These are phyloP conservation scores for Pogostemon cablin DNA, from an alignment of 257 asterid genomes.

Conservation along the genomic window DNA sequence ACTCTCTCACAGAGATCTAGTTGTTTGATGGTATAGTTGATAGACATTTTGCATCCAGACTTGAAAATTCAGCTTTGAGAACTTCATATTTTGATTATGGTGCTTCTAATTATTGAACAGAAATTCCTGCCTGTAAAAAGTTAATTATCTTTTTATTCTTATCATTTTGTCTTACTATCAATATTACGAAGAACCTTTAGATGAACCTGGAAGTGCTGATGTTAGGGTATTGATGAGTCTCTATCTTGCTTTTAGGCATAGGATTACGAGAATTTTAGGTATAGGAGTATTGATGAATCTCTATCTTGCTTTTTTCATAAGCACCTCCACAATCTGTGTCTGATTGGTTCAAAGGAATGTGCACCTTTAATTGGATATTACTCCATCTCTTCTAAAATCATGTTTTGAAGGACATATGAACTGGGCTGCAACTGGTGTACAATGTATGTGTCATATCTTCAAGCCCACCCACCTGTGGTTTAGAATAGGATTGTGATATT, in stretches of 20 bases:
- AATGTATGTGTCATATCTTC: neutral
- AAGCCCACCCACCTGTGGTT: neutral
- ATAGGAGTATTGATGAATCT: neutral
- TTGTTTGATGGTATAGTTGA: neutral
- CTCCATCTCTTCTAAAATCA: neutral
- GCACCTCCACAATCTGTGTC: neutral
- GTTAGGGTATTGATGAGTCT: neutral
- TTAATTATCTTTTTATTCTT: neutral
- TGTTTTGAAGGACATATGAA: neutral
- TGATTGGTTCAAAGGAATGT: slow-evolving; percentile 1
- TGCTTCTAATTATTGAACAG: neutral
- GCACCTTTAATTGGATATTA: neutral
- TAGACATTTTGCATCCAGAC: neutral
- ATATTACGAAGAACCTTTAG: neutral
- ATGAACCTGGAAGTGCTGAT: neutral
- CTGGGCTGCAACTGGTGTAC: neutral
- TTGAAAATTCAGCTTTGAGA: neutral
- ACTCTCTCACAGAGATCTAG: neutral
- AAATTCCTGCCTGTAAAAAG: neutral
- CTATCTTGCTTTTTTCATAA: neutral
- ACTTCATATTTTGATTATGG: neutral
- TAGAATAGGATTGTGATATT: neutral
- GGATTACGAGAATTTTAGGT: too few species aligned
- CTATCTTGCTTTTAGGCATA: neutral
- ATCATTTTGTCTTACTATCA: neutral